These are phyloP conservation scores for Royoungia palumana DNA, from an alignment of 768 basidiomycete genomes.

Conservation along the genomic window DNA sequence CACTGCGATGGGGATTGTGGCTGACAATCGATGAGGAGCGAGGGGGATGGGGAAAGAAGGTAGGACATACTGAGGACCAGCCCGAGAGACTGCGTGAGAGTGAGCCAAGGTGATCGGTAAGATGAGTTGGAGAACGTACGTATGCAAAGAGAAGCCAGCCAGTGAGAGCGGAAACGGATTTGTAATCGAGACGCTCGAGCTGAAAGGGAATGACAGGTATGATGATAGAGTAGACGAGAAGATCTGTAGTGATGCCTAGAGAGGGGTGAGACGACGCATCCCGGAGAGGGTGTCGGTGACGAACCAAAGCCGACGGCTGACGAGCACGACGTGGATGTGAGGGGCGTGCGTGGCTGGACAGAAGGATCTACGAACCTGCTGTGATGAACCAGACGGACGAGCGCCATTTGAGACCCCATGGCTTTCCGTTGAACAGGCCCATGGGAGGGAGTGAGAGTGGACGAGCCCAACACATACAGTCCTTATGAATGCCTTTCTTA, in stretches of 20 bases:
- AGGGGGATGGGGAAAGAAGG: neutral
- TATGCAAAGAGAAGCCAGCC: constrained; percentile 64
- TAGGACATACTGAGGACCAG: constrained; percentile 46
- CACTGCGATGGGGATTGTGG: constrained; percentile 57
- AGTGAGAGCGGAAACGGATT: constrained; percentile 44
- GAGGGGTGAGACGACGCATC: neutral
- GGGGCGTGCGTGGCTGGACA: neutral
- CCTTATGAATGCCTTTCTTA: constrained; percentile 6
- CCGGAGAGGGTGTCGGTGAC: constrained; percentile 8
- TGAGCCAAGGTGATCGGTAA: constrained; percentile 2
- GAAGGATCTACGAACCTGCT: constrained; percentile 28
- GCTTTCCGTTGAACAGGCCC: constrained; percentile 18
- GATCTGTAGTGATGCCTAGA: constrained; percentile 44
- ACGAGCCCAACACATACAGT: neutral
- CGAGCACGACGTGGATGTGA: neutral
- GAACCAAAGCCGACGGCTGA: constrained; percentile 49
- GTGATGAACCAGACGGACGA: constrained; percentile 58
- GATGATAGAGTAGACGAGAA: constrained; percentile 59
- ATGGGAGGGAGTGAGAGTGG: neutral
- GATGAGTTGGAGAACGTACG: constrained; percentile 33
- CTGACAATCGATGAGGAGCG: constrained; percentile 25
- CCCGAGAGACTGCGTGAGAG: constrained; percentile 46
- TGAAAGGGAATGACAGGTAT: constrained; percentile 66
- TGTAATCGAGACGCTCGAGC: constrained; percentile 47
- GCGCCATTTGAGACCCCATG: constrained; percentile 53